These are phyloP conservation scores for Cystofilobasidium bisporidii DNA, from an alignment of 768 basidiomycete species.

Conservation along the genomic window DNA sequence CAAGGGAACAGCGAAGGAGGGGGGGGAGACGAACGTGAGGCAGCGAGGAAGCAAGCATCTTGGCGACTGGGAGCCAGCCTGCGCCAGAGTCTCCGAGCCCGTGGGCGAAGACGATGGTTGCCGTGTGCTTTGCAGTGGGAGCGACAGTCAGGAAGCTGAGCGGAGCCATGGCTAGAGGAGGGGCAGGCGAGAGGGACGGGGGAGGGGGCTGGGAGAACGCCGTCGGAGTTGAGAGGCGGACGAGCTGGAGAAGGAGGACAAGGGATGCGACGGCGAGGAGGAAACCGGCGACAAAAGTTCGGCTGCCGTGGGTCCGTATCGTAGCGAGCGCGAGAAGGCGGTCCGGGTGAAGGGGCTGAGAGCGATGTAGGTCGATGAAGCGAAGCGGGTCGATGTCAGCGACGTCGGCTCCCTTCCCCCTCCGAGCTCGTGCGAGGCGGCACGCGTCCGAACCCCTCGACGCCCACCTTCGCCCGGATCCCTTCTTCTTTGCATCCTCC, in stretches of 20 bases:
- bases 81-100: constrained; percentile 44
- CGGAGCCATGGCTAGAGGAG: constrained; percentile 6
- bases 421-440: not conserved
- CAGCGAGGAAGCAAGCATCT: constrained; percentile 29
- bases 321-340: no score
- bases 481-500: no score
- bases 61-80: constrained; percentile 32
- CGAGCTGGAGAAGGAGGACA: not conserved
- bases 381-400: no score
- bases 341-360: not conserved
- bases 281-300: no score
- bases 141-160: constrained; percentile 17
- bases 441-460: no score
- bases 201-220: not conserved
- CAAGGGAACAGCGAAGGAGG: constrained; percentile 6
- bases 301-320: no score
- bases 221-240: not conserved
- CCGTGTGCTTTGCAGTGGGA: not conserved
- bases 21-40: constrained; percentile 8
- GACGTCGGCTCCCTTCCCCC: not conserved
- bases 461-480: no score
- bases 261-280: not conserved
- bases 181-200: not conserved
- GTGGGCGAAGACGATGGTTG: constrained; percentile 47
- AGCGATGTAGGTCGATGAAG: not conserved